phyloP scores from a whole-genome alignment of 2,329 filamentous ascomycete species.

The Diaporthe capsici region DNA sequence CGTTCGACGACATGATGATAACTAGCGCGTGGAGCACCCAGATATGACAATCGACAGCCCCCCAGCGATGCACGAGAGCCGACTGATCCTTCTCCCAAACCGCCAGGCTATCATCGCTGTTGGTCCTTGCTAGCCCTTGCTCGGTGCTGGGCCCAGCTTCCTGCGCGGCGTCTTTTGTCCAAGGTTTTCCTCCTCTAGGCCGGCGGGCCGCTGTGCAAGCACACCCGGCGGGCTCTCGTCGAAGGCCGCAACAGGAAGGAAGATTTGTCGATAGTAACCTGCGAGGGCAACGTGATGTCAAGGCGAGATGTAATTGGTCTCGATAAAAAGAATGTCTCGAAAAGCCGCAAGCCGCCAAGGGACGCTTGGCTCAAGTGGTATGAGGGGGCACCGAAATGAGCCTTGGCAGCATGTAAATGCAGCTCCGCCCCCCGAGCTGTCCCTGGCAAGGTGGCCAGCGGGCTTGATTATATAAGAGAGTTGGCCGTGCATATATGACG shows the following conservation, averaged over 20 bases:
- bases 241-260: not conserved
- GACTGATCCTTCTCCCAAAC: not conserved
- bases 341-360: conserved; percentile 16
- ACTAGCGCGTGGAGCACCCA: conserved; percentile 8
- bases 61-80: not conserved
- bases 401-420: conserved; percentile 1
- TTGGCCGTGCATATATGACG: not conserved
- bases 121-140: conserved; percentile 9
- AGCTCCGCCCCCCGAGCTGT: conserved; percentile 8
- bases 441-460: not conserved
- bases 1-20: conserved; percentile 1
- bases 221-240: not conserved
- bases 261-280: not conserved
- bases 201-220: conserved; percentile 23
- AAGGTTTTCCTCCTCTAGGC: not conserved
- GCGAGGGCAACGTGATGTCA: conserved; percentile 25
- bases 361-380: conserved; percentile 10
- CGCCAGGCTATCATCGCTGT: not conserved
- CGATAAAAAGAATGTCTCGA: not conserved
- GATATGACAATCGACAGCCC: not conserved
- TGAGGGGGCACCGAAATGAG: conserved; percentile 24
- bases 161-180: not conserved
- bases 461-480: conserved; percentile 4
- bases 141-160: not conserved
- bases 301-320: conserved; percentile 9